Conservation (phyloP, 208 protist genomes). For the Phytomonas sp. region DNA sequence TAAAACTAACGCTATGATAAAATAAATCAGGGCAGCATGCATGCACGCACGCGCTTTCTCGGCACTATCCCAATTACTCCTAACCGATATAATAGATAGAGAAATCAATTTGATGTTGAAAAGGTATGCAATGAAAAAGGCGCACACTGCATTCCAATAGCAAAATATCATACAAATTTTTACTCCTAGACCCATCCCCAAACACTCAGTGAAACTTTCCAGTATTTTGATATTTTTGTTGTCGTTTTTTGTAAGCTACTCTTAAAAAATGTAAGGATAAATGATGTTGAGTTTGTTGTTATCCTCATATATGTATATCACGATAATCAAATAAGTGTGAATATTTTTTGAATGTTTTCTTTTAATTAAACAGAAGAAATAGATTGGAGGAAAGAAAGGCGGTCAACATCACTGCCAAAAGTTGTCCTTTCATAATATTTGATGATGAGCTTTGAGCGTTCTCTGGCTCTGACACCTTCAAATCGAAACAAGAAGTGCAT, state of each 20-base stretch:
- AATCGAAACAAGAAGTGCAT: not conserved
- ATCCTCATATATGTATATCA: not conserved
- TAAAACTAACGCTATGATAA: conserved; percentile 40
- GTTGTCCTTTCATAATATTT: not conserved
- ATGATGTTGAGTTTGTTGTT: not conserved
- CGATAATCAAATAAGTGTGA: not conserved
- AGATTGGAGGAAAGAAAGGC: not conserved
- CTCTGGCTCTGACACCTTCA: not conserved
- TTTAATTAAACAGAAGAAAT: not conserved
- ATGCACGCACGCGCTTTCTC: conserved; percentile 58
- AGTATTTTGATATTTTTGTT: not conserved
- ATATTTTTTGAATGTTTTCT: not conserved
- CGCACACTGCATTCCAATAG: conserved; percentile 55
- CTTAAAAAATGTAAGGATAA: not conserved
- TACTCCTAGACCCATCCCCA: conserved; percentile 34
- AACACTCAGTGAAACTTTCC: not conserved
- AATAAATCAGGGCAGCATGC: conserved; percentile 56
- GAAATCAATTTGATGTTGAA: conserved; percentile 60
- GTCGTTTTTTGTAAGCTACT: not conserved
- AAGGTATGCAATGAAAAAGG: conserved; percentile 66
- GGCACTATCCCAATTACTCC: conserved; percentile 44
- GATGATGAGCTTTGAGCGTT: not conserved
- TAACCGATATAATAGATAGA: conserved; percentile 41
- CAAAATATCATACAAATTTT: conserved; percentile 71
- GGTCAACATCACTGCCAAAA: not conserved